Percentiles rank a stretch among this genome's conserved stretches.
phyloP scores from a whole-genome alignment of 1,284 basidiomycete genomes.

The Sutorius eximius region DNA sequence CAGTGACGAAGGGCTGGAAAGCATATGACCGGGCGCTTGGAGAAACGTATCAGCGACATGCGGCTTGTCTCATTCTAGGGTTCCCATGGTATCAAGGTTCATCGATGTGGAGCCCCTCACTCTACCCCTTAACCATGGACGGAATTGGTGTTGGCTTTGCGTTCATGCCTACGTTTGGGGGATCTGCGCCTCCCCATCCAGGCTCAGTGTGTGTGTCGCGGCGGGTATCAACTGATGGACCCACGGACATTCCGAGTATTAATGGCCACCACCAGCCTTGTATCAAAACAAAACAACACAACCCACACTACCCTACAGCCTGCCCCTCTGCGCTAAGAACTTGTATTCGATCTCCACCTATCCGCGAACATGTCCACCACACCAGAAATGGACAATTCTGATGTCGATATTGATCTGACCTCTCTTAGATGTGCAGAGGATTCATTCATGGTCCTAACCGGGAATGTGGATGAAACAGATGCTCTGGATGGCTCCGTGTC shows the following conservation, averaged over 20 bases:
- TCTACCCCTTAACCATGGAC: constrained; percentile 1
- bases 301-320: not conserved
- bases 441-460: constrained; percentile 9
- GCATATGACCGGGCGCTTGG: too few relatives aligned
- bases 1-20: too few relatives aligned
- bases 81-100: constrained; percentile 25
- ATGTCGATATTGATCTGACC: constrained; percentile 12
- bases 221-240: constrained; percentile 15
- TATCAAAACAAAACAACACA: not conserved
- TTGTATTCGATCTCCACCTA: not conserved
- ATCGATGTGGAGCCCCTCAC: constrained; percentile 7
- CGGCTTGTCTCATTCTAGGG: not conserved
- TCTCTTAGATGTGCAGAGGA: constrained; percentile 12
- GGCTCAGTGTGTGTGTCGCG: constrained; percentile 2
- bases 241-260: constrained; percentile 19
- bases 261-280: not conserved
- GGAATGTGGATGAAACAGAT: constrained; percentile 2
- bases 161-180: constrained; percentile 22
- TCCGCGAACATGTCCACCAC: constrained; percentile 17
- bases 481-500: not conserved
- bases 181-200: constrained; percentile 8
- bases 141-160: constrained; percentile 23
- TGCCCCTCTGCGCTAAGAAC: not conserved
- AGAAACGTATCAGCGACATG: not conserved
- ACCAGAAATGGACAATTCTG: constrained; percentile 14